These are phyloP conservation scores for Hypoxylon sp. DNA, from an alignment of 2,329 filamentous ascomycete genomes.

Conservation along the genomic window DNA sequence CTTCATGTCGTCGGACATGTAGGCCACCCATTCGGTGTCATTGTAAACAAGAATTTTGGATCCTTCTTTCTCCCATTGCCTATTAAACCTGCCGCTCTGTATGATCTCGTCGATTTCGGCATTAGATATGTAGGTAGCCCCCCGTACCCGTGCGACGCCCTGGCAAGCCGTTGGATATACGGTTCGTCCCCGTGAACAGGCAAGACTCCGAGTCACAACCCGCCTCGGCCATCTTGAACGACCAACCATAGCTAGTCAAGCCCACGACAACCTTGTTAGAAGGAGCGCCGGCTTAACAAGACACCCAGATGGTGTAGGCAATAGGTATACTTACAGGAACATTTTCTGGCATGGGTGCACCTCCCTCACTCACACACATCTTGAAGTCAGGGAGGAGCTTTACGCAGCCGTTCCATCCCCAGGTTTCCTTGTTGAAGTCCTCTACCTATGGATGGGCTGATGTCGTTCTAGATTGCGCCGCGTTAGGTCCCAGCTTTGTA, in stretches of 20 bases:
- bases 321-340: constrained; percentile 7
- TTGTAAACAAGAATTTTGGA: constrained; percentile 47
- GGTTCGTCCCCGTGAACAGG: constrained; percentile 20
- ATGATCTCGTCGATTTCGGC: constrained; percentile 36
- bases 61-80: constrained; percentile 6
- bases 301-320: background rate
- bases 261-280: constrained; percentile 38
- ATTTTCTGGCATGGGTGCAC: constrained; percentile 7
- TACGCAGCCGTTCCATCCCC: constrained; percentile 25
- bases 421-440: constrained; percentile 34
- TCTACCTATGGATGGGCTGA: constrained; percentile 18
- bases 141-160: constrained; percentile 34
- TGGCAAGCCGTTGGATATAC: constrained; percentile 20
- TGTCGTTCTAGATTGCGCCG: background rate
- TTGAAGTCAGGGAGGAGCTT: constrained; percentile 7
- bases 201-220: constrained; percentile 28
- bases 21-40: constrained; percentile 46
- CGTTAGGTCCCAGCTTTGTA: constrained; percentile 4
- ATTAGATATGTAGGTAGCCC: constrained; percentile 37
- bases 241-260: constrained; percentile 19
- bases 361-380: constrained; percentile 20
- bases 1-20: constrained; percentile 40
- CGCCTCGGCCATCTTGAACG: constrained; percentile 31
- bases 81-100: background rate
- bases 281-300: constrained; percentile 27